Base-by-base conservation (phyloP, 768 basidiomycete genomes). In the Mycena kentingensis region DNA sequence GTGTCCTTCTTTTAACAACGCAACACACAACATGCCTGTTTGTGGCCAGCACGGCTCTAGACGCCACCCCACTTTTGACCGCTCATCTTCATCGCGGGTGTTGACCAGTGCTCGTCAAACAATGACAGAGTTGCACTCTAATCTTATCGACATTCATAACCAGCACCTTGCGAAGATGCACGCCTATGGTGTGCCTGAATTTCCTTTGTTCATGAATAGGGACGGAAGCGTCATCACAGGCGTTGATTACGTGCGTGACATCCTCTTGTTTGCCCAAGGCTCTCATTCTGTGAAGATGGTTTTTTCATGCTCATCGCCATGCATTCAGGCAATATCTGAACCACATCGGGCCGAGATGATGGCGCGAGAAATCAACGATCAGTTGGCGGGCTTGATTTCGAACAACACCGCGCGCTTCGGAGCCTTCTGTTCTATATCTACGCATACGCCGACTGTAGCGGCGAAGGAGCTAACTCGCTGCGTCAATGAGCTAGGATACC, bases 361-460 rank as follows among this genome's bases (percentile, higher is more conserved):
- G 60, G 73, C 75, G 2, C 56, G 67, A n/a, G 60, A 56, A 4
- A 65, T 71, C 5, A 74, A 76, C 50, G 65, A 76, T 49, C 58
- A 64, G 32, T 55, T 75, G 15, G 71, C 72, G 11, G 60, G 58
- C 16, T 59, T 56, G 4, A 75, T 75, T 21, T 55, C 72, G 6
- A 75, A 74, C 37, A 70, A 70, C 34, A 74, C 73, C 0, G 65
- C 60, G 10, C 63, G 73, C 8, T 75, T 76, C 38, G 73, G 73
- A 5, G 73, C 61, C 4, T 75, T 75, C 52, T 73, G 71, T 11
- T 55, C 73, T 2, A 43, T 76, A 4, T 63, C 74, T 2, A 76
- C 75, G 75, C 73, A 75, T 44, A 72, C 75, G 46, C 73, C 74
- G n/a, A 67, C 71, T 3, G 65, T 60, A 24, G 75, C 73, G 6